A percentile compares a stretch with the other conserved stretches of the same genome.
Conservation (phyloP, 2,329 filamentous ascomycete genomes). For the Trichoderma citrinoviride region DNA sequence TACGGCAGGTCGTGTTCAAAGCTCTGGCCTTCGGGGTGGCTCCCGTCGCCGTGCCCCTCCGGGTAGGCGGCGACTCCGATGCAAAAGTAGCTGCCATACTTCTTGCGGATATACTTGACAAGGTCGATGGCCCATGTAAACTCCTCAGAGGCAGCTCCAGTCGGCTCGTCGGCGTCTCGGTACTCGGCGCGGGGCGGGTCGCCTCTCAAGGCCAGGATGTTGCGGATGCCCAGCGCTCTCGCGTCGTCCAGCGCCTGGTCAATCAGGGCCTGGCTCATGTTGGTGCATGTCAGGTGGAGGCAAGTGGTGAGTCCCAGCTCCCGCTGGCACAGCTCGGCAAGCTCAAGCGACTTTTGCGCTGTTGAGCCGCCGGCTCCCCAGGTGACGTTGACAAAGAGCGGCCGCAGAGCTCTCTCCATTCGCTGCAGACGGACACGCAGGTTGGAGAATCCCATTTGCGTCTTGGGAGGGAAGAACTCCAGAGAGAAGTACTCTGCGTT, state of each 20-base stretch:
- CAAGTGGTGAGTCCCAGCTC: slow-evolving; percentile 92
- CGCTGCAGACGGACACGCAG: slow-evolving; percentile 88
- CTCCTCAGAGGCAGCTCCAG: slow-evolving; percentile 65
- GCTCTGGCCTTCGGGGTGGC: slow-evolving; percentile 68
- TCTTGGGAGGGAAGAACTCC: slow-evolving; percentile 99
- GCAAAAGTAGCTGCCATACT: slow-evolving; percentile 92
- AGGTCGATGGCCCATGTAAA: slow-evolving; percentile 89
- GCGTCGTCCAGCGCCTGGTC: slow-evolving; percentile 89
- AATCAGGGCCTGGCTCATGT: slow-evolving; percentile 84
- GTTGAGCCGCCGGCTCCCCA: slow-evolving; percentile 97
- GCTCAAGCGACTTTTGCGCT: slow-evolving; percentile 82
- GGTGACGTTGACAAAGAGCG: slow-evolving; percentile 94
- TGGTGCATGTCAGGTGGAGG: slow-evolving; percentile 94
- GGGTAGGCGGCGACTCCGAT: slow-evolving; percentile 93
- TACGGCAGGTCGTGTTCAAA: slow-evolving; percentile 81
- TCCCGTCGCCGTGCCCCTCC: slow-evolving; percentile 90
- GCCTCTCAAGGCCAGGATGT: slow-evolving; percentile 87
- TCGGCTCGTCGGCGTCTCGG: slow-evolving; percentile 55
- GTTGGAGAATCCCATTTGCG: slow-evolving; percentile 90
- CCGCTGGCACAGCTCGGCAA: slow-evolving; percentile 92
- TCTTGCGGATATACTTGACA: slow-evolving; percentile 81
- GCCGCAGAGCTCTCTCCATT: slow-evolving; percentile 87
- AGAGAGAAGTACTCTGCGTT: slow-evolving; percentile 88
- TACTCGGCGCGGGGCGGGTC: slow-evolving; percentile 90
- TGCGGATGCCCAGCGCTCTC: slow-evolving; percentile 84